Base-by-base conservation (phyloP, 345 rosid species). In the Salix caprea region DNA sequence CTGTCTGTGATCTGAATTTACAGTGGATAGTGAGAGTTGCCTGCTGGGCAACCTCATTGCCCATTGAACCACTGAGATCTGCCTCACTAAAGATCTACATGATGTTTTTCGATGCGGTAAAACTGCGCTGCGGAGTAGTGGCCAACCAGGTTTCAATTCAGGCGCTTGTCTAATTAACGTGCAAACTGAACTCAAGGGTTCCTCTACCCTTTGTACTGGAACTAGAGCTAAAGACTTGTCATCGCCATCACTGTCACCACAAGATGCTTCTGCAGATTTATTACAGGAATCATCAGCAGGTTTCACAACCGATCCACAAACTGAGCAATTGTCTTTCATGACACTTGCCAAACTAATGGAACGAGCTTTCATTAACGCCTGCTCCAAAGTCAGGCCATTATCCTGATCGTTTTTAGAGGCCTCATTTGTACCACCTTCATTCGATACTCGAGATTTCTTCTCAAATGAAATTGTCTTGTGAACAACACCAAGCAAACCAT, bases 141-240 rank as follows among this genome's bases (percentile, higher is more conserved):
- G 95, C 99, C 99, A 92, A 54, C 99, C 94, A 23, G 98, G 94
- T 71, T 82, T 88, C 70, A 75, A 58, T 74, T 87, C 92, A 76
- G 97, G 90, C 79, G 86, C 73, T 75, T 86, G 84, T 78, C 72
- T 83, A 24, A 84, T 80, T 79, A 86, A 74, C 78, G 61, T 64
- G 65, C 93, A 82, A 36, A 77, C 39, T n/a, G 91, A 85, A 76
- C 84, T 72, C 0, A 83, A 62, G 58, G 90, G 46, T 37, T 73
- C 84, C 80, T 86, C 88, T 46, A 14, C 32, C 69, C 78, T 82
- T 23, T 82, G 81, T 68, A 85, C 84, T 44, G 89, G 85, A 42
- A 93, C 93, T 72, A 90, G 44, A 78, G 92, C 94, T 85, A 86
- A 77, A 23, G 88, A 85, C 28, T 84, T 77, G 50, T 82, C 83